Evolutionary conservation across 306 rosid genomes (phyloP).

Genomic region (Crotalaria pallida): DNA sequence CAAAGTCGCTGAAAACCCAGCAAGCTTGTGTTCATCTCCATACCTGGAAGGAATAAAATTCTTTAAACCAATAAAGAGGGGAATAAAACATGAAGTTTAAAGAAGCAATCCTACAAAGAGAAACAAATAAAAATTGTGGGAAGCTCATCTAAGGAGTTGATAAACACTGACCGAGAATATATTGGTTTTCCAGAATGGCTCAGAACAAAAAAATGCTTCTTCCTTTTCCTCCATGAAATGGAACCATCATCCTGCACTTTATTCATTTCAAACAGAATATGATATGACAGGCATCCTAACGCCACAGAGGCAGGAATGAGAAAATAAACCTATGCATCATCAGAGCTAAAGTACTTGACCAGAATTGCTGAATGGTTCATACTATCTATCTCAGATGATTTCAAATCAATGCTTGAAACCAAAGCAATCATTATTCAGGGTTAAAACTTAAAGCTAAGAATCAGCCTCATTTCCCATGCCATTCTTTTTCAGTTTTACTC

Average conservation of each 20-base stretch:
- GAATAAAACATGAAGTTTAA: conserved; percentile 3
- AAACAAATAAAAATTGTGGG: conserved; percentile 1
- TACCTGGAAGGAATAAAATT: conserved; percentile 45
- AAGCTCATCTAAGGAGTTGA: not conserved
- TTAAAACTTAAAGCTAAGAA: not conserved
- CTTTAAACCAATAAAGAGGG: conserved; percentile 19
- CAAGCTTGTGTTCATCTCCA: conserved; percentile 94
- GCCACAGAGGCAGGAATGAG: not conserved
- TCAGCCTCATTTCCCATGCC: not conserved
- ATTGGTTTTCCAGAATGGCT: conserved; percentile 96
- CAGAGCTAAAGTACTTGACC: not conserved
- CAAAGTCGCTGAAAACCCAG: conserved; percentile 96
- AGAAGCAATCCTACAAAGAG: not conserved
- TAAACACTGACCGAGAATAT: conserved; percentile 69
- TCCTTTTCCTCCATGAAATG: conserved; percentile 90
- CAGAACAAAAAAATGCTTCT: conserved; percentile 81
- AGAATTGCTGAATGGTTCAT: not conserved
- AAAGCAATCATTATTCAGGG: not conserved
- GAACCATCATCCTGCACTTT: conserved; percentile 95
- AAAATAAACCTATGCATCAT: not conserved
- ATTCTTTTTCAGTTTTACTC: not conserved
- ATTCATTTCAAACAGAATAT: conserved; percentile 41
- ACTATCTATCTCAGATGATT: not conserved
- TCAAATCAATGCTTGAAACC: not conserved
- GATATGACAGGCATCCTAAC: conserved; percentile 24